Base-by-base conservation (phyloP, 169 alveolate species). In the Besnoitia besnoiti region DNA sequence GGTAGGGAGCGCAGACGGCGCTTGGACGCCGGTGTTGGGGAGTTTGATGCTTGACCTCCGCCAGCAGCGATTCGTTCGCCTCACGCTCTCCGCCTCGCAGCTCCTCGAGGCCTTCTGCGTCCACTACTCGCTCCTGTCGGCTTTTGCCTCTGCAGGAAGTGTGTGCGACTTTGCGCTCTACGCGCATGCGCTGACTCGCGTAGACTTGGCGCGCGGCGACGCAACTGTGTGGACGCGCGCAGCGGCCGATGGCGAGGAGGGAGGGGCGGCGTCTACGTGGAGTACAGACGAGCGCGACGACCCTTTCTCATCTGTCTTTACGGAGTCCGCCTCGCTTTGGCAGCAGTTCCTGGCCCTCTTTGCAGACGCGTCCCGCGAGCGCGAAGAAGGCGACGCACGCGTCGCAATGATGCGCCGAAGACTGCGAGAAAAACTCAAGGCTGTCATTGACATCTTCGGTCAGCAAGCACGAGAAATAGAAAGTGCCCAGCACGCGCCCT, bases 31-130 rank as follows among this genome's bases (percentile, higher is more conserved):
- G 37, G 61, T 77, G 35, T 77, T 77, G 14, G 55, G 35, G 35
- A 1, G 10, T 2, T 0, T 42, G 37, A 35, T 35, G 37, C n/a
- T n/a, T 4, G 33, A 30, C 8, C 37, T 77, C 0, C 37, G 30
- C 35, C 87, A 77, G 59, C 87, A 55, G 16, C 49, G 55, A 42
- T 42, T 27, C 55, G 40, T 42, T 24, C 55, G 87, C 1, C 87
- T 77, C 59, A 40, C 59, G 33, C 59, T 77, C 37, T 19, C 61
- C 2, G 87, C 87, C 87, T 51, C 44, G 0, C 59, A 77, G 16
- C 44, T 77, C 55, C 49, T 77, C 59, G 87, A 77, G 19, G 87
- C 87, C 59, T 42, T 77, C 59, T 77, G 87, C 87, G 37, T 39
- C 33, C 87, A 77, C 21, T 30, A 30, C 55, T 2, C 55, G 5